phyloP scores from a whole-genome alignment of 202 grass and related monocot genomes.

The Schoenoplectus triqueter region DNA sequence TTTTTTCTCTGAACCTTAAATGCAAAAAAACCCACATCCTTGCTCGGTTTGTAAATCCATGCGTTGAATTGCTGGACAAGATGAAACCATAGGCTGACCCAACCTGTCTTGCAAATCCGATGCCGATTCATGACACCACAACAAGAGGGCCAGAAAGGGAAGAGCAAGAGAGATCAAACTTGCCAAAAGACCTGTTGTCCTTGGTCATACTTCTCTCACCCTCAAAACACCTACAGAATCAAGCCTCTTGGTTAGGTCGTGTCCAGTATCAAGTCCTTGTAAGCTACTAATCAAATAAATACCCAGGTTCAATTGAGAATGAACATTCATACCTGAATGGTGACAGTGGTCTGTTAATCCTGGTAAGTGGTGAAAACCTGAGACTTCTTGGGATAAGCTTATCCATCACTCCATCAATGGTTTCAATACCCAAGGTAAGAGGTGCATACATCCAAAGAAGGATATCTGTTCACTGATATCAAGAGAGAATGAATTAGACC shows the following conservation, averaged over 20 bases:
- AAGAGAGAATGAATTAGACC: conserved; percentile 7
- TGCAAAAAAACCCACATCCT: no score
- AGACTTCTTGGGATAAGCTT: conserved; percentile 71
- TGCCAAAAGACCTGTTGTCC: conserved; percentile 57
- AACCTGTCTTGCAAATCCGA: no score
- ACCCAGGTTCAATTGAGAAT: background rate
- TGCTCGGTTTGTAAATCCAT: no score
- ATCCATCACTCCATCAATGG: conserved; percentile 61
- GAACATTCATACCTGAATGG: conserved; percentile 40
- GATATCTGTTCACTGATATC: conserved; percentile 44
- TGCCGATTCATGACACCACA: no score
- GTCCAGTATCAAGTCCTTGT: background rate
- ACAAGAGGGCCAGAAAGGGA: conserved; percentile 21
- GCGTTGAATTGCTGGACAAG: no score
- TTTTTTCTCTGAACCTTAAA: no score
- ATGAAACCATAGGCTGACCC: no score
- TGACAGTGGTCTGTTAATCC: conserved; percentile 59
- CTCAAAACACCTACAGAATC: conserved; percentile 47
- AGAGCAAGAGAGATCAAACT: conserved; percentile 57
- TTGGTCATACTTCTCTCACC: conserved; percentile 56
- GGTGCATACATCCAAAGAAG: conserved; percentile 52
- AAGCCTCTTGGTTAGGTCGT: conserved; percentile 15
- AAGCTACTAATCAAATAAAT: background rate
- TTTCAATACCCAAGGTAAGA: conserved; percentile 58
- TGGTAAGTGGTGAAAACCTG: conserved; percentile 63